Percentiles rank a stretch among this genome's conserved stretches.
Evolutionary conservation across 2,329 filamentous ascomycete species (phyloP).

Genomic region (Pseudopyrenochaeta lycopersici): DNA sequence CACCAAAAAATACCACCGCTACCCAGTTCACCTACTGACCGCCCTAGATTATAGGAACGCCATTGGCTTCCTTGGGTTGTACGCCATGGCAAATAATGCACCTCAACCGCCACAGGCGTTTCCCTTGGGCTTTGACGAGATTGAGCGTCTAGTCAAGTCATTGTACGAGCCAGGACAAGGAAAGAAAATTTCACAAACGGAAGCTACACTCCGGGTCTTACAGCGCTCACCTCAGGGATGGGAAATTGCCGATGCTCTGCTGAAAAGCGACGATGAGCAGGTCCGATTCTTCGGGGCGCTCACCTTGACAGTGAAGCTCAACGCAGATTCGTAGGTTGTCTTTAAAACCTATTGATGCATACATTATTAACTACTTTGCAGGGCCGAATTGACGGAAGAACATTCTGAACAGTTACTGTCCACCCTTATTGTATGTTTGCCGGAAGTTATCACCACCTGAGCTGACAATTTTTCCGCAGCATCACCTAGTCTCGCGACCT

Average conservation of each 20-base stretch:
- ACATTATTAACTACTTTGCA: slow-evolving; percentile 17
- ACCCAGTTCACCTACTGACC: background rate
- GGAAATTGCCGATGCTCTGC: slow-evolving; percentile 80
- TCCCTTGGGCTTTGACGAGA: slow-evolving; percentile 43
- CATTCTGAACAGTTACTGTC: slow-evolving; percentile 46
- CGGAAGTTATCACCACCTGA: background rate
- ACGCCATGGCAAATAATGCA: slow-evolving; percentile 31
- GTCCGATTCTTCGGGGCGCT: slow-evolving; percentile 92
- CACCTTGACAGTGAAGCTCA: slow-evolving; percentile 93
- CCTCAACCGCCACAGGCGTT: slow-evolving; percentile 25
- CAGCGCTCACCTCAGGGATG: slow-evolving; percentile 85
- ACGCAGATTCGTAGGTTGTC: slow-evolving; percentile 79
- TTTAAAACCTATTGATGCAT: background rate
- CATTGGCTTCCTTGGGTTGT: background rate
- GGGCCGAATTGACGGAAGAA: slow-evolving; percentile 41
- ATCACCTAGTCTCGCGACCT: slow-evolving; percentile 41
- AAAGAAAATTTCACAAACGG: slow-evolving; percentile 62
- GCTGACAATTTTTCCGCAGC: slow-evolving; percentile 26
- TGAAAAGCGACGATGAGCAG: slow-evolving; percentile 74
- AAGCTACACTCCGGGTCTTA: slow-evolving; percentile 79
- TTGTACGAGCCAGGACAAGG: slow-evolving; percentile 60
- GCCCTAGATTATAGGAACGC: background rate
- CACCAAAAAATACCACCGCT: slow-evolving; percentile 2
- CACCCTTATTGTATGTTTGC: slow-evolving; percentile 43
- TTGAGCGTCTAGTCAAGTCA: slow-evolving; percentile 58